Evolutionary conservation across 345 rosid species (phyloP).

Genomic region (Gossypium mustelinum): DNA sequence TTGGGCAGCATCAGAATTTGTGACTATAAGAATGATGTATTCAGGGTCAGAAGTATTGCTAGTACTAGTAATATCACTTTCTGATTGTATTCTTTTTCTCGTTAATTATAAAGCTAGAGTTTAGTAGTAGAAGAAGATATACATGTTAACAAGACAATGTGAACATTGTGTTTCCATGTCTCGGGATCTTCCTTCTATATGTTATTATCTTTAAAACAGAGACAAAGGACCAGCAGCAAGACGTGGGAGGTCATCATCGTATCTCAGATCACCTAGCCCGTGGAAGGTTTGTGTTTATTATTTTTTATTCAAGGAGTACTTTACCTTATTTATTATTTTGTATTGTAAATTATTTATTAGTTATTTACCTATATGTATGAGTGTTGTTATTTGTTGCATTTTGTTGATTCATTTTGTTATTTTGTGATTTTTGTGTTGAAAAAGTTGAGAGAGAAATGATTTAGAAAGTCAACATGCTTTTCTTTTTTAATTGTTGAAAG

Average conservation of each 20-base stretch:
- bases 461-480: too few species aligned
- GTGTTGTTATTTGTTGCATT: too few species aligned
- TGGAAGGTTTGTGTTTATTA: slow-evolving; percentile 59
- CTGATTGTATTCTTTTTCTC: not conserved
- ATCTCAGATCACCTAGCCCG: slow-evolving; percentile 78
- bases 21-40: not conserved
- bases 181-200: not conserved
- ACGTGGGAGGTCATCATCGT: slow-evolving; percentile 84
- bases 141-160: not conserved
- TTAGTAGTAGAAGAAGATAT: not conserved
- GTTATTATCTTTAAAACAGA: slow-evolving; percentile 30
- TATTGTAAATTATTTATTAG: not conserved
- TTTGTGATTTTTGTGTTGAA: too few species aligned
- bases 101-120: not conserved
- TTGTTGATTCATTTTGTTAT: too few species aligned
- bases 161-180: not conserved
- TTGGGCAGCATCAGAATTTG: not conserved
- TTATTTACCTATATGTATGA: too few species aligned
- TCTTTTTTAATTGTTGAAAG: too few species aligned
- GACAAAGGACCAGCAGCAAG: slow-evolving; percentile 74
- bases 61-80: not conserved
- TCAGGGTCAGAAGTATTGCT: not conserved
- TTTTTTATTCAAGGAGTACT: not conserved
- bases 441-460: too few species aligned
- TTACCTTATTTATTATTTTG: not conserved